phyloP scores from a whole-genome alignment of 2,329 filamentous ascomycete species.

The Colletotrichum sp. region DNA sequence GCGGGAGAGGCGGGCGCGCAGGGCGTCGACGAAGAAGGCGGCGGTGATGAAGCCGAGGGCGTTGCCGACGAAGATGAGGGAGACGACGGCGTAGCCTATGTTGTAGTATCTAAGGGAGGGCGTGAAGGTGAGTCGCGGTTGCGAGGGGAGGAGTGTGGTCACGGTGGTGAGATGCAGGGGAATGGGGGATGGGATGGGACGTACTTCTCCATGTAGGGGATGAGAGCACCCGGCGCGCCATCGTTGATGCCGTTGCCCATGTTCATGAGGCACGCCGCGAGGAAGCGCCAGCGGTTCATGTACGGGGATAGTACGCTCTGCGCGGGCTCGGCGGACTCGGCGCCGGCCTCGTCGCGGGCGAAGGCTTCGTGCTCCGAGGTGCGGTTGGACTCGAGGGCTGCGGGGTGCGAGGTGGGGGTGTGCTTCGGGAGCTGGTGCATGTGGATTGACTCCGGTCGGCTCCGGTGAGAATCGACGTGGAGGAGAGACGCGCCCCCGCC shows the following conservation, averaged over 20 bases:
- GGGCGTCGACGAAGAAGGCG: slow-evolving; percentile 69
- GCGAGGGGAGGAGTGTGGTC: not conserved
- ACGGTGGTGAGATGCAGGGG: not conserved
- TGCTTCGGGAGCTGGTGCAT: not conserved
- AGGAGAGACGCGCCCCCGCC: not conserved
- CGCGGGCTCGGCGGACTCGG: slow-evolving; percentile 48
- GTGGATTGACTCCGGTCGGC: not conserved
- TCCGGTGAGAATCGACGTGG: not conserved
- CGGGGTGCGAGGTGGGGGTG: not conserved
- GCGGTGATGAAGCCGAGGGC: slow-evolving; percentile 78
- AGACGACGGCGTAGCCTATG: slow-evolving; percentile 80
- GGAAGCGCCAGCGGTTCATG: slow-evolving; percentile 74
- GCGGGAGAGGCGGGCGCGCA: slow-evolving; percentile 68
- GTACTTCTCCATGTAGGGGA: slow-evolving; percentile 78
- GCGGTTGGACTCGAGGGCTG: not conserved
- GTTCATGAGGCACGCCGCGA: slow-evolving; percentile 68
- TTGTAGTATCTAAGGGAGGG: slow-evolving; percentile 59
- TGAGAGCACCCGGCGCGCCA: slow-evolving; percentile 76
- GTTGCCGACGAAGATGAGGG: slow-evolving; percentile 81
- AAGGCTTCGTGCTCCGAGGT: not conserved
- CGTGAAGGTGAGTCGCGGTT: not conserved
- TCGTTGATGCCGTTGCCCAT: slow-evolving; percentile 77
- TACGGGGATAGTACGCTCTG: slow-evolving; percentile 65
- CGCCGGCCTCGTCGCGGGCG: not conserved
- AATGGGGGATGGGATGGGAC: slow-evolving; percentile 6